Evolutionary conservation across 257 asterid species (phyloP), one percentile per base, ranked within the genome.

Genomic region (Penstemon barbatus): DNA sequence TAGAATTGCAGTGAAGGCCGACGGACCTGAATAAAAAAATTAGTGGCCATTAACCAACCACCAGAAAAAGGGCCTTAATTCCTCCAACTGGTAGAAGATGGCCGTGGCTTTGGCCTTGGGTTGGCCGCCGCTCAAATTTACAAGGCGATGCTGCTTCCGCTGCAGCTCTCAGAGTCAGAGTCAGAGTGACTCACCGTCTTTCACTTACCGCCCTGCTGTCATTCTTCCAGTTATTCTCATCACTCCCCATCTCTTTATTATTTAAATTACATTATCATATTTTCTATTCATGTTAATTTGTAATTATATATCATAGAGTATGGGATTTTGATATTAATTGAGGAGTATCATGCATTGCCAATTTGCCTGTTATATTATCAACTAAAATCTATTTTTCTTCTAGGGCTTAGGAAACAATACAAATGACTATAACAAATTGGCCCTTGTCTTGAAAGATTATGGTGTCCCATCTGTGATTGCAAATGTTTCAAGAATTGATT

Each of bases 381-480:
- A 7, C 54, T 49, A 39, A 45, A 66, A 66, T 33, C 39, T 51
- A 15, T 65, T 59, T 71, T 42, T 11, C 49, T 56, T 63, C 36
- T 66, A 92, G 98, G 97, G 98, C 3, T 62, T 92, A 81, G 98
- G 98, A 66, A 92, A 90, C 81, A 90, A 88, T 69, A 74, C 90
- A 15, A 83, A 51, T 57, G 98, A 92, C 81, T 92, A 92, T 79
- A 77, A 85, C 71, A 82, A 86, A 59, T 71, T 92, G 72, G 78
- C 93, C 73, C 78, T 88, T 6, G 71, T 84, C 7, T 75, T 90
- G 79, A 82, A 86, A 50, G 87, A 81, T 53, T 86, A 90, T 54
- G 97, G 91, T 12, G 89, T 92, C 13, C 89, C 97, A 8, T 60
- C 87, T 3, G 96, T 85, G 71, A 74, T 79, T 71, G 86, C 90